A percentile compares a stretch with the other conserved stretches of the same genome.
phyloP scores from a whole-genome alignment of 1,139 yeast species.

The Pneumocystis wakefieldiae region DNA sequence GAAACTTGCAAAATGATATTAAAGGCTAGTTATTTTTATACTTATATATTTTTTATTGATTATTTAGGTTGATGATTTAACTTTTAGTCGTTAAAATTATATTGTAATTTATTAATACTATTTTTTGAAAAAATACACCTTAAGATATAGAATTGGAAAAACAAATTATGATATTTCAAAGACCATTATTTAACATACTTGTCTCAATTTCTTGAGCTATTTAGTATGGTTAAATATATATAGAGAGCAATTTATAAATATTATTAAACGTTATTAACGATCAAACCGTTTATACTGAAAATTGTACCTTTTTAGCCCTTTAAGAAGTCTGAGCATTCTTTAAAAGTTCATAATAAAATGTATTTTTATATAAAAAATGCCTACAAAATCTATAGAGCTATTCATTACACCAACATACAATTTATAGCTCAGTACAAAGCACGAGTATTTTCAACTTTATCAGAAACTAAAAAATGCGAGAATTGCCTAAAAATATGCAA shows the following conservation, averaged over 20 bases:
- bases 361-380: background rate
- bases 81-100: background rate
- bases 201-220: background rate
- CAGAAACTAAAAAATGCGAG: background rate
- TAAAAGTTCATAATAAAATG: background rate
- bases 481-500: background rate
- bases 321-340: background rate
- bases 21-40: slow-evolving; percentile 72
- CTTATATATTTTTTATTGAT: slow-evolving; percentile 26
- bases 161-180: background rate
- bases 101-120: background rate
- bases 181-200: background rate
- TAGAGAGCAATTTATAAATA: background rate
- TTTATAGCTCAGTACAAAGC: background rate
- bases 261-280: background rate
- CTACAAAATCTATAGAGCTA: background rate
- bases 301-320: background rate
- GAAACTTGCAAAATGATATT: slow-evolving; percentile 91
- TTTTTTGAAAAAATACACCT: background rate
- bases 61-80: background rate
- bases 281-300: background rate
- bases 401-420: background rate
- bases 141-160: background rate
- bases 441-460: background rate
- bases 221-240: background rate